phyloP scores from a whole-genome alignment of 331 rosid genomes.

The Cydonia oblonga region DNA sequence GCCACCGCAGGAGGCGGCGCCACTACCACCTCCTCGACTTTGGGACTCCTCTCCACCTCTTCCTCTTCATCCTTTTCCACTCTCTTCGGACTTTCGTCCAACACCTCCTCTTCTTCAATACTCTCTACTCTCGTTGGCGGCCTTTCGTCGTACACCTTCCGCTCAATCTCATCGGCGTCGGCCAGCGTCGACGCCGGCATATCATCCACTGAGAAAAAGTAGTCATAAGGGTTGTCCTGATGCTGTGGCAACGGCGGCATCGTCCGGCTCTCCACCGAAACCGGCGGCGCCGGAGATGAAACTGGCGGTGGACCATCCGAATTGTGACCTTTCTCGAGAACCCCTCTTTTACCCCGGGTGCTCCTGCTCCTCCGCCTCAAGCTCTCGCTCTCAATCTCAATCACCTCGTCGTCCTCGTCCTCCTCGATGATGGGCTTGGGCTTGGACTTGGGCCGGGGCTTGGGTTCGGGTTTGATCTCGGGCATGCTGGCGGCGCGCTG shows the following conservation, averaged over 20 bases:
- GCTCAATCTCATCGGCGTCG: constrained; percentile 29
- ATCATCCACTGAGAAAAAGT: constrained; percentile 46
- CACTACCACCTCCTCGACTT: not conserved
- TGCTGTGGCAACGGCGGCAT: constrained; percentile 20
- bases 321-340: constrained; percentile 15
- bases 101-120: constrained; percentile 5
- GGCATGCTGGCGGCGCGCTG: constrained; percentile 72
- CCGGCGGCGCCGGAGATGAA: constrained; percentile 22
- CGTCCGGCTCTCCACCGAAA: constrained; percentile 10
- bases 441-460: constrained; percentile 22
- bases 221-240: constrained; percentile 45
- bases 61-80: constrained; percentile 10
- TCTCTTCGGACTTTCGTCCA: constrained; percentile 10
- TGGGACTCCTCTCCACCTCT: not conserved
- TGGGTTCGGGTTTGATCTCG: constrained; percentile 35
- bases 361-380: constrained; percentile 21
- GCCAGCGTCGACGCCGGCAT: constrained; percentile 44
- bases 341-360: constrained; percentile 7
- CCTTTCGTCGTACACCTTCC: constrained; percentile 26
- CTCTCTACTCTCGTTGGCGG: constrained; percentile 25
- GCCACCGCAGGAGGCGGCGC: not conserved
- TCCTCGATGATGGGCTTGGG: constrained; percentile 43
- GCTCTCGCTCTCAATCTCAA: constrained; percentile 29
- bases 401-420: constrained; percentile 36
- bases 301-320: constrained; percentile 23